These are phyloP conservation scores for Neoscytalidium dimidiatum DNA, from an alignment of 2,329 filamentous ascomycete genomes.

Conservation along the genomic window DNA sequence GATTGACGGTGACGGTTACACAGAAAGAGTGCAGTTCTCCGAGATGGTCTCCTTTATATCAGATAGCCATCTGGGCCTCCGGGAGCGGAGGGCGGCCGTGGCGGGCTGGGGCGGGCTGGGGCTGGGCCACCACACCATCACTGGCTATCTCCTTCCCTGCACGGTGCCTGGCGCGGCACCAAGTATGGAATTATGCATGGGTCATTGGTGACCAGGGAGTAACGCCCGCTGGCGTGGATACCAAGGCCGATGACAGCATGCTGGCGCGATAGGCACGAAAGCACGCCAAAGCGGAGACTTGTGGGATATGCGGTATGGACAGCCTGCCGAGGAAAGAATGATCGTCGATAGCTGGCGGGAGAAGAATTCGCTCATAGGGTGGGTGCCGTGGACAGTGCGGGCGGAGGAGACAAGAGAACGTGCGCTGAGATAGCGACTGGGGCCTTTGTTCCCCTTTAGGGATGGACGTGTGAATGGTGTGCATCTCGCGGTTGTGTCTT, in stretches of 20 bases:
- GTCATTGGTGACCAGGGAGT: neutral
- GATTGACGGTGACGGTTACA: constrained; percentile 11
- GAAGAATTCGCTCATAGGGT: constrained; percentile 17
- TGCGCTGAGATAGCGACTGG: constrained; percentile 14
- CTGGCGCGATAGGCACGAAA: constrained; percentile 8
- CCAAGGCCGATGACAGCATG: constrained; percentile 13
- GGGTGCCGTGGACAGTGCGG: neutral
- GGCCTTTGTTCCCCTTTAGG: constrained; percentile 4
- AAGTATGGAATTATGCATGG: neutral
- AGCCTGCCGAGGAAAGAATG: neutral
- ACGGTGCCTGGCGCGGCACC: constrained; percentile 1
- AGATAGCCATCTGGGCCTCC: neutral
- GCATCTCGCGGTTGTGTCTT: neutral
- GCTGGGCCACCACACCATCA: constrained; percentile 10
- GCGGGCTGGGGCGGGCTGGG: constrained; percentile 12
- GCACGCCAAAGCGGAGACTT: constrained; percentile 8
- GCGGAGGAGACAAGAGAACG: constrained; percentile 7
- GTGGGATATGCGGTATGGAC: constrained; percentile 5
- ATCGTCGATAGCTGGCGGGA: neutral
- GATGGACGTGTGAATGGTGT: neutral
- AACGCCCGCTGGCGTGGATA: neutral
- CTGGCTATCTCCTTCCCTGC: constrained; percentile 11
- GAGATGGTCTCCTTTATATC: constrained; percentile 9
- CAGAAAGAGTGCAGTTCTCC: neutral
- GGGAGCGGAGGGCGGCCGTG: constrained; percentile 7